Evolutionary conservation across 352 stramenopile species (phyloP).

Genomic region (Pythium brachiatum): DNA sequence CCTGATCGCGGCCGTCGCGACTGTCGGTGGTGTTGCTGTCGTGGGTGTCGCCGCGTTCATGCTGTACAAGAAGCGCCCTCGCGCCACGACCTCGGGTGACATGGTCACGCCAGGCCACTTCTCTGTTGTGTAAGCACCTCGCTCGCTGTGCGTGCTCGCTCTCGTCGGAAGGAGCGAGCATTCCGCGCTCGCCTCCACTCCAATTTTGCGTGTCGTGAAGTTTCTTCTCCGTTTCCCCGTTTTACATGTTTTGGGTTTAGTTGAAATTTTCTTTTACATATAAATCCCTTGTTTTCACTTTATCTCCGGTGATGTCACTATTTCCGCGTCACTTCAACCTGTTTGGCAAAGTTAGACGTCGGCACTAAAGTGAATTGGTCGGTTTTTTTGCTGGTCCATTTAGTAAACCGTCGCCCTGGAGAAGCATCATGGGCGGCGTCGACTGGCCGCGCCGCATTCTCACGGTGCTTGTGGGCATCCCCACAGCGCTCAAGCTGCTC

Average conservation of each 20-base stretch:
- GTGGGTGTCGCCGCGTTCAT: constrained; percentile 16
- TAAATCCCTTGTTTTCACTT: neutral
- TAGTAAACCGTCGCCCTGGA: too few relatives aligned
- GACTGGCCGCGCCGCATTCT: constrained; percentile 56
- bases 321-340: too few relatives aligned
- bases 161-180: constrained; percentile 5
- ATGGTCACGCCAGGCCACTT: constrained; percentile 14
- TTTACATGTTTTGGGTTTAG: constrained; percentile 1
- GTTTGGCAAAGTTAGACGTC: too few relatives aligned
- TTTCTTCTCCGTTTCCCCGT: neutral
- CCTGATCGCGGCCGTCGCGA: constrained; percentile 11
- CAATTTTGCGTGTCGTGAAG: neutral
- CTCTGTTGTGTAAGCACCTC: constrained; percentile 14
- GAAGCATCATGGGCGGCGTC: constrained; percentile 27
- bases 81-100: neutral
- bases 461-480: constrained; percentile 59
- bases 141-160: neutral
- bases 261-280: neutral
- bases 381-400: too few relatives aligned
- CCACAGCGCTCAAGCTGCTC: constrained; percentile 54
- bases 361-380: too few relatives aligned
- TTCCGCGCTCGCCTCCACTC: neutral
- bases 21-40: constrained; percentile 18
- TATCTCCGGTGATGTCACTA: neutral
- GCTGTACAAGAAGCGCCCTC: constrained; percentile 17